A percentile compares a stretch with the other conserved stretches of the same genome.
phyloP scores from a whole-genome alignment of 495 filamentous ascomycete genomes.

The Sordaria brevicollis region DNA sequence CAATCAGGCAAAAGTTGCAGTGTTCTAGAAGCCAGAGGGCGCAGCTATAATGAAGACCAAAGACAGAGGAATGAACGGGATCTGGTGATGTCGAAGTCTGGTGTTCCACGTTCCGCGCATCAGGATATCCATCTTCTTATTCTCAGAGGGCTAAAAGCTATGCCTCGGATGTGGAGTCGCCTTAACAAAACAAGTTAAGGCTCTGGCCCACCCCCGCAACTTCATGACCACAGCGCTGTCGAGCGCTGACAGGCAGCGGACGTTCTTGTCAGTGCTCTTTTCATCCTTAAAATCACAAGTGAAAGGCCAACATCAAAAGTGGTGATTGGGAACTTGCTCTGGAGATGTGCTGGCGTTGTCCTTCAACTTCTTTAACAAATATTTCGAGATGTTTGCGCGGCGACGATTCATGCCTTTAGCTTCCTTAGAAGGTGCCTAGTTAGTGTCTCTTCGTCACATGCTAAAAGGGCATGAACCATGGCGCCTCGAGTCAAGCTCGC shows the following conservation, averaged over 20 bases:
- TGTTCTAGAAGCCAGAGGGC: neutral
- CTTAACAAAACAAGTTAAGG: neutral
- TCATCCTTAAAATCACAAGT: neutral
- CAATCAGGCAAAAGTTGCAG: neutral
- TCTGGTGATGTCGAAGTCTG: neutral
- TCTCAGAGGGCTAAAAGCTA: neutral
- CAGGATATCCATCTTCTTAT: neutral
- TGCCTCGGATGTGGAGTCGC: neutral
- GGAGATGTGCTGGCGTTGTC: neutral
- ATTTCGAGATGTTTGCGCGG: neutral
- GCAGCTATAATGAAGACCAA: neutral
- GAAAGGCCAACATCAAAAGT: neutral
- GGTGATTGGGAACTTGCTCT: neutral
- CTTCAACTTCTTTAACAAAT: neutral
- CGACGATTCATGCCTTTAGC: neutral
- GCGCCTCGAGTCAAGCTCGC: neutral
- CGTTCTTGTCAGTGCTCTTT: neutral
- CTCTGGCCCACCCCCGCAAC: neutral
- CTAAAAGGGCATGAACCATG: neutral
- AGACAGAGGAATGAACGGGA: neutral
- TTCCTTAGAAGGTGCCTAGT: neutral
- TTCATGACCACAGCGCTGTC: neutral
- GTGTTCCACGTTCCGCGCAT: neutral
- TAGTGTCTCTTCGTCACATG: neutral
- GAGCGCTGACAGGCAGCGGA: neutral